Percentiles rank a stretch among this genome's conserved stretches.
Conservation (phyloP, 176 grass and related monocot genomes). For the Paspalum vaginatum region DNA sequence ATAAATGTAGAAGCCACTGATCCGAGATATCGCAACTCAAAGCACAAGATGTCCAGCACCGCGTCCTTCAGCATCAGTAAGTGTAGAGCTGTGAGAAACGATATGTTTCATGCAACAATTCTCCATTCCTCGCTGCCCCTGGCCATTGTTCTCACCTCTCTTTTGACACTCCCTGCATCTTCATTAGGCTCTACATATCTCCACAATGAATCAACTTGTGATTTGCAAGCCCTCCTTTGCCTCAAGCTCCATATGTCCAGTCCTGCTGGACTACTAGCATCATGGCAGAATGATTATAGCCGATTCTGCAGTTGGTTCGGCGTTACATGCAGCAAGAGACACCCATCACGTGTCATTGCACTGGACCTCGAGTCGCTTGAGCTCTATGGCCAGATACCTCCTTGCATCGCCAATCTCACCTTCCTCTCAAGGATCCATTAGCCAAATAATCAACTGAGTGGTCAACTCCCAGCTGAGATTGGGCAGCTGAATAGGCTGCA, state of each 20-base stretch:
- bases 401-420: constrained; percentile 45
- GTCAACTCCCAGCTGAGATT: constrained; percentile 47
- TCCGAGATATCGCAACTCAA: too few species aligned
- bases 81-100: background rate
- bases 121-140: background rate
- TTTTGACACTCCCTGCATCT: background rate
- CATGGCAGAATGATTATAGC: constrained; percentile 39
- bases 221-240: constrained; percentile 24
- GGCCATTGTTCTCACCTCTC: background rate
- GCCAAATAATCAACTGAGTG: constrained; percentile 13
- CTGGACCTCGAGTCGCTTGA: constrained; percentile 24
- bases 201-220: background rate
- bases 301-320: constrained; percentile 49
- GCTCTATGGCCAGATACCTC: constrained; percentile 44
- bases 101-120: background rate
- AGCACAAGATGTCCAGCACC: background rate
- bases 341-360: constrained; percentile 15
- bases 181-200: background rate
- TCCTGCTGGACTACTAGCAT: background rate
- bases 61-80: background rate
- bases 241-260: constrained; percentile 23
- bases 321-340: constrained; percentile 42
- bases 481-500: constrained; percentile 14
- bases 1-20: too few species aligned
- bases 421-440: constrained; percentile 35